These are phyloP conservation scores for Claviceps pusilla DNA, from an alignment of 2,329 filamentous ascomycete species.

Conservation along the genomic window DNA sequence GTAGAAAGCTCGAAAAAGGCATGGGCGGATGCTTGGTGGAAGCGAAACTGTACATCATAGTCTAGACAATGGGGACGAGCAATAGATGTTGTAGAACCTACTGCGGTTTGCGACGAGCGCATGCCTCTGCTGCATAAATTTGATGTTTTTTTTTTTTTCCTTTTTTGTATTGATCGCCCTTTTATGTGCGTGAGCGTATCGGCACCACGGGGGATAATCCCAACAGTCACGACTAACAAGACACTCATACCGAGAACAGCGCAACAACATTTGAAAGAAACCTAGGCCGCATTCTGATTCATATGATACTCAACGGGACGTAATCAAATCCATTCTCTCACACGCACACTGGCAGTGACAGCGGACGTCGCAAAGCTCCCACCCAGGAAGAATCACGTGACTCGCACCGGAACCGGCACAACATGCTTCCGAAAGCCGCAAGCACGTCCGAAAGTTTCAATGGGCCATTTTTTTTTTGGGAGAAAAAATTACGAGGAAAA, in stretches of 20 bases:
- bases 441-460: slow-evolving; percentile 17
- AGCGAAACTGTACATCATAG: slow-evolving; percentile 24
- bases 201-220: too few relatives aligned
- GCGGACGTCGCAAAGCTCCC: background rate
- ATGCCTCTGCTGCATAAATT: slow-evolving; percentile 2
- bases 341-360: background rate
- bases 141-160: slow-evolving; percentile 7
- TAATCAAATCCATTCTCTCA: background rate
- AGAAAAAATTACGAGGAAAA: slow-evolving; percentile 16
- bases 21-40: slow-evolving; percentile 6
- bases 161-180: slow-evolving; percentile 6
- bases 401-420: slow-evolving; percentile 15
- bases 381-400: slow-evolving; percentile 5
- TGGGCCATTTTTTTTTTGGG: slow-evolving; percentile 14
- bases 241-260: background rate
- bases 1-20: slow-evolving; percentile 18
- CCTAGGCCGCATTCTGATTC: background rate
- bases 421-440: slow-evolving; percentile 16
- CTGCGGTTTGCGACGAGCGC: background rate
- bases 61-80: slow-evolving; percentile 21
- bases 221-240: background rate
- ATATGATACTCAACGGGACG: background rate
- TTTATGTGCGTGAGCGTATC: background rate
- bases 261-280: background rate
- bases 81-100: slow-evolving; percentile 21